phyloP scores from a whole-genome alignment of 192 early-diverging fungal genomes.

The Coemansia sp. region DNA sequence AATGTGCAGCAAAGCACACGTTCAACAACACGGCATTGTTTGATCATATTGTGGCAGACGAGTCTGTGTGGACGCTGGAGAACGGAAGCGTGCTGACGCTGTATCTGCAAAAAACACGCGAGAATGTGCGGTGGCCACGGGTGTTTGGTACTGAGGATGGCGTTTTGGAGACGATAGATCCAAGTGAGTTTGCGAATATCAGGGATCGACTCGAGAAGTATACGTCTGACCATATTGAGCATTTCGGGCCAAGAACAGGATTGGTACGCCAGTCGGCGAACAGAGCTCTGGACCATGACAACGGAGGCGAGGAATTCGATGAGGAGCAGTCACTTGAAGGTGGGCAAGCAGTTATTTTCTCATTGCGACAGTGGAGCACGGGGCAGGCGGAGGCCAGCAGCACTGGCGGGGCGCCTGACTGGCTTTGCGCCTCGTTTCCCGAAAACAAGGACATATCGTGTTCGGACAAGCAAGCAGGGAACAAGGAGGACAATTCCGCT shows the following conservation, averaged over 20 bases:
- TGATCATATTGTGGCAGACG: conserved; percentile 57
- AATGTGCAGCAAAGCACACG: conserved; percentile 15
- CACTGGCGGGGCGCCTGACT: conserved; percentile 59
- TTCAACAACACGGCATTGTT: conserved; percentile 21
- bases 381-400: conserved; percentile 49
- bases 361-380: conserved; percentile 37
- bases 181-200: conserved; percentile 61
- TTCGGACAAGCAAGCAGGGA: background rate
- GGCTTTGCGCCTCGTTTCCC: conserved; percentile 59
- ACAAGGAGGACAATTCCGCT: background rate
- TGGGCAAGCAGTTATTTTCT: conserved; percentile 37
- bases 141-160: conserved; percentile 64
- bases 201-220: conserved; percentile 62
- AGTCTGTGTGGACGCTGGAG: conserved; percentile 72
- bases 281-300: conserved; percentile 33
- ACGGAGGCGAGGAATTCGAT: conserved; percentile 28
- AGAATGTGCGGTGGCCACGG: conserved; percentile 65
- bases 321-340: conserved; percentile 15
- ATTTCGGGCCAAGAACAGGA: background rate
- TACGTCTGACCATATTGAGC: conserved; percentile 48
- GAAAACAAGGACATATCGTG: background rate
- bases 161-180: conserved; percentile 64
- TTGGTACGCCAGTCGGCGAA: conserved; percentile 19
- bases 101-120: conserved; percentile 62
- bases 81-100: conserved; percentile 60